Percentiles rank a stretch among this genome's conserved stretches.
Conservation (phyloP, 202 grass and related monocot species). For the Setaria viridis region DNA sequence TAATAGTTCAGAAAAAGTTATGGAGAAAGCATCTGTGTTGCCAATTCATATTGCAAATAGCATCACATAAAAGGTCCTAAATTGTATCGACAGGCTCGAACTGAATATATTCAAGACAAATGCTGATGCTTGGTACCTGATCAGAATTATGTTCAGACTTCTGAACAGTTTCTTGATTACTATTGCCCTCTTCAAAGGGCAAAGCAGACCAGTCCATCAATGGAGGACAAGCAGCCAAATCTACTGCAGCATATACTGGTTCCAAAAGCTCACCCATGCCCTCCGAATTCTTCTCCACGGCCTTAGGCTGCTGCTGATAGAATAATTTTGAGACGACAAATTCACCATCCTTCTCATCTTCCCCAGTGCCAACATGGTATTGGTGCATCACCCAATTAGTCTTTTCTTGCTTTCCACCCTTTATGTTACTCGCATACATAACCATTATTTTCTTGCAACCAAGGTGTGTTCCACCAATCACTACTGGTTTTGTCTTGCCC, state of each 20-base stretch:
- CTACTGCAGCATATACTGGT: background rate
- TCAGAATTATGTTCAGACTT: background rate
- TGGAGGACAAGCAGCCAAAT: background rate
- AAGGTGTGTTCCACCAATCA: background rate
- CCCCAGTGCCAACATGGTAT: conserved; percentile 4
- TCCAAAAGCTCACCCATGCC: background rate
- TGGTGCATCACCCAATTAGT: conserved; percentile 12
- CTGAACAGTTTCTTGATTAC: background rate
- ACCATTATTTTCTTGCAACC: conserved; percentile 19
- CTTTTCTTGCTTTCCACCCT: background rate
- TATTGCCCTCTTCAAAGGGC: background rate
- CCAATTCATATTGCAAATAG: background rate
- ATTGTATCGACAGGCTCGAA: background rate
- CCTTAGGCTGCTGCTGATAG: background rate
- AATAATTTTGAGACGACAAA: conserved; percentile 11
- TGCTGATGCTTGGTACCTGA: background rate
- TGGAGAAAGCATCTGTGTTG: background rate
- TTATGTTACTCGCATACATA: background rate
- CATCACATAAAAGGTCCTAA: background rate
- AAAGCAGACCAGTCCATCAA: background rate
- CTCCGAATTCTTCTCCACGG: background rate
- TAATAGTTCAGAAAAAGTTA: background rate
- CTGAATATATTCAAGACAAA: background rate
- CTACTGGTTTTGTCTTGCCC: conserved; percentile 67
- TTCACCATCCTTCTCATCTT: background rate